Base-by-base conservation (phyloP, 2,329 filamentous ascomycete genomes). In the Xylaria sp. region DNA sequence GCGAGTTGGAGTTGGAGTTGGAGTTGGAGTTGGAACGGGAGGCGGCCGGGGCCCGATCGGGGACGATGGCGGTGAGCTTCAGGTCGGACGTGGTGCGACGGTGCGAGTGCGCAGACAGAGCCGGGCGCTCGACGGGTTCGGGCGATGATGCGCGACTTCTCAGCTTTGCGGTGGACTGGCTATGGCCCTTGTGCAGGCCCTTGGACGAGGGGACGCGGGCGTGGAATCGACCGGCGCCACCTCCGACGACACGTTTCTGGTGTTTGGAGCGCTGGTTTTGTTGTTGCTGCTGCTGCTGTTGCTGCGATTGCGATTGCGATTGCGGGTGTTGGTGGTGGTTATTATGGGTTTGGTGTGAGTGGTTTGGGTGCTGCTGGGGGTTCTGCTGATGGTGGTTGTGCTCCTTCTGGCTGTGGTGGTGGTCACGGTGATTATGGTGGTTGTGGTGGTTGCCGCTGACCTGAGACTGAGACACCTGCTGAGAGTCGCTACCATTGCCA, bases 151-250 rank as follows among this genome's bases (percentile, higher is more conserved):
- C 80, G 71, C 82, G 82, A 72, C 84, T 83, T 70, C 78, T 82
- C 68, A 82, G 75, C 76, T 84, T 84, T 58, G 81, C 70, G 56
- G 78, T 73, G 63, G 78, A 75, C 61, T 80, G 76, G 37, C 70
- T 64, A 68, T 77, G 78, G 72, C 76, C 78, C 74, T 81, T 86
- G 74, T 86, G 84, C 68, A 87, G 78, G 34, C 78, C 83, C 76
- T 88, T 88, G 57, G 84, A 83, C 15, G 85, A 87, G 23, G 86
- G 82, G 15, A 85, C 84, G 72, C 87, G 85, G 68, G 82, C 82
- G 78, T 88, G 85, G 65, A 87, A 75, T 57, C 86, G 84, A 54
- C 81, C 81, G 69, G 76, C 78, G 64, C 81, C 82, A 71, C 82
- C 82, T 69, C 84, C 83, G 63, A 84, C 76, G 74, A 84, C 76